Conservation (phyloP, 176 grass and related monocot species). For the Oryza brachyantha region DNA sequence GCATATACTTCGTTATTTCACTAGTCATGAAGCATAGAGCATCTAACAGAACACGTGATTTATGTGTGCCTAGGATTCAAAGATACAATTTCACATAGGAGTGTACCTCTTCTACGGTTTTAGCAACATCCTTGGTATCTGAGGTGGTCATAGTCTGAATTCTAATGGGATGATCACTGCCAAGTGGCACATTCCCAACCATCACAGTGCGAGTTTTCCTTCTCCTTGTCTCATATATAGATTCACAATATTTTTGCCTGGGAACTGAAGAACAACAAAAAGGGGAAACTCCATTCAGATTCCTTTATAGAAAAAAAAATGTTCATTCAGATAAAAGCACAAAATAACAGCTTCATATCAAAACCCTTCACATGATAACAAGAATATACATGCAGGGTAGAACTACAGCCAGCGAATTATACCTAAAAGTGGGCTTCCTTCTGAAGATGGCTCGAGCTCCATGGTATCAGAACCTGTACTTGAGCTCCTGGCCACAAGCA, state of each 20-base stretch:
- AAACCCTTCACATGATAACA: neutral
- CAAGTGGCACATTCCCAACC: slow-evolving; percentile 93
- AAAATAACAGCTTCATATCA: slow-evolving; percentile 12
- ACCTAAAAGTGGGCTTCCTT: slow-evolving; percentile 98
- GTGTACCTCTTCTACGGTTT: slow-evolving; percentile 85
- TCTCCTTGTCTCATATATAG: slow-evolving; percentile 69
- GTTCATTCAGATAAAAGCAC: neutral
- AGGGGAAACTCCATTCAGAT: no score
- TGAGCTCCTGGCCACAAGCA: slow-evolving; percentile 56
- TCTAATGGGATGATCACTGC: slow-evolving; percentile 93
- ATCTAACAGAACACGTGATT: neutral
- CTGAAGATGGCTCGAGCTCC: slow-evolving; percentile 86
- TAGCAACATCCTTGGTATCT: slow-evolving; percentile 92
- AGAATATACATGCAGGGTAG: neutral
- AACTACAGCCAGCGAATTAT: slow-evolving; percentile 9
- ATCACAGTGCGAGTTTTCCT: slow-evolving; percentile 95
- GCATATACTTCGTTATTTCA: neutral
- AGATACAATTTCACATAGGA: slow-evolving; percentile 13
- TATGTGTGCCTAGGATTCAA: neutral
- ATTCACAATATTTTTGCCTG: slow-evolving; percentile 95
- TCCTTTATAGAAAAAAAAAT: no score
- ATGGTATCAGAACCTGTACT: slow-evolving; percentile 78
- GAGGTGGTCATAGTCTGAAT: slow-evolving; percentile 98
- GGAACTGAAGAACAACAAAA: slow-evolving; percentile 57
- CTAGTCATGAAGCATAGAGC: slow-evolving; percentile 6